Conservation (phyloP, 306 rosid genomes). For the Rubus idaeus region DNA sequence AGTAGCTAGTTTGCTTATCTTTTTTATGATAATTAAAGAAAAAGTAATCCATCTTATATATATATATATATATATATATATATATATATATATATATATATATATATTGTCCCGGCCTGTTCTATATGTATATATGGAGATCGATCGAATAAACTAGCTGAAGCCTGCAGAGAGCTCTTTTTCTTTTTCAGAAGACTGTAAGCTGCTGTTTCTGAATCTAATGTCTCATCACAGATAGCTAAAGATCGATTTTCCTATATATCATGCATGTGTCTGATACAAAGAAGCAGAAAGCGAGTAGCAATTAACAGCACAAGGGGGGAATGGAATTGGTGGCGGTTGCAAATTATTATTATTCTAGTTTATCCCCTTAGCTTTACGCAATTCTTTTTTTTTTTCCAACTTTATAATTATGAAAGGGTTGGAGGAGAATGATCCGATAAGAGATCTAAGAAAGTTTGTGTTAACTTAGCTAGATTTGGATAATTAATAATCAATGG, state of each 20-base stretch:
- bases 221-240: constrained; percentile 35
- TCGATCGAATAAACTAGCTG: constrained; percentile 6
- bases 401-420: constrained; percentile 7
- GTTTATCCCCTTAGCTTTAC: constrained; percentile 34
- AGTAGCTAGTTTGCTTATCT: constrained; percentile 13
- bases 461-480: neutral
- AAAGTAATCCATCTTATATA: neutral
- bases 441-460: constrained; percentile 16
- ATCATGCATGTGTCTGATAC: constrained; percentile 53
- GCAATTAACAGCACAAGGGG: neutral
- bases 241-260: constrained; percentile 14
- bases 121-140: neutral
- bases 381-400: constrained; percentile 13
- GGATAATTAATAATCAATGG: constrained; percentile 9
- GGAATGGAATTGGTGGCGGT: constrained; percentile 29
- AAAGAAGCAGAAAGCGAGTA: constrained; percentile 81
- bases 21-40: neutral
- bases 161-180: constrained; percentile 13
- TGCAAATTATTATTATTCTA: constrained; percentile 29
- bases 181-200: constrained; percentile 24
- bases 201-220: constrained; percentile 35
- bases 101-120: no score
- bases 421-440: constrained; percentile 22
- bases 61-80: no score
- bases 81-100: no score